A percentile compares a stretch with the other conserved stretches of the same genome.
Conservation (phyloP, 345 rosid species). For the Linum usitatissimum region DNA sequence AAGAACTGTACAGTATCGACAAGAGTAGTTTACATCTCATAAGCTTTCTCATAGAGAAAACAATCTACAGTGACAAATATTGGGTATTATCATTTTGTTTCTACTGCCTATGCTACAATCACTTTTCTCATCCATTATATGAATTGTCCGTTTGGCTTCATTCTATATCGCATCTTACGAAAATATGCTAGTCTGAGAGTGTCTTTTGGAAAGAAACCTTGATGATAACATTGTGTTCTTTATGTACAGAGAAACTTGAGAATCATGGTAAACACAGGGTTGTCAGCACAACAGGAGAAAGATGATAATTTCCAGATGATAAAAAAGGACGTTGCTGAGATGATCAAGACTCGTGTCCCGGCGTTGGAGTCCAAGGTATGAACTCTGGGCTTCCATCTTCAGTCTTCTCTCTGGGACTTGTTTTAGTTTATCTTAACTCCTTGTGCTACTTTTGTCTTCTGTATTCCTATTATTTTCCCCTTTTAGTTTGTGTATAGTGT, state of each 20-base stretch:
- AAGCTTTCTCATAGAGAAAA: neutral
- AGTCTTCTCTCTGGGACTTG: neutral
- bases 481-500: neutral
- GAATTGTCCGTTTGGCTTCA: neutral
- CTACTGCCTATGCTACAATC: no score
- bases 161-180: neutral
- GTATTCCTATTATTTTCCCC: neutral
- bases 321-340: slow-evolving; percentile 73
- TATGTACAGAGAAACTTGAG: slow-evolving; percentile 73
- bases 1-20: neutral
- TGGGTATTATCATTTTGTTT: neutral
- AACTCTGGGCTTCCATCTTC: slow-evolving; percentile 3
- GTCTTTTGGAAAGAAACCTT: neutral
- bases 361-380: slow-evolving; percentile 55
- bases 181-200: neutral
- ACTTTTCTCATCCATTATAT: no score
- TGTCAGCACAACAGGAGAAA: slow-evolving; percentile 72
- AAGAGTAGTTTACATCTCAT: neutral
- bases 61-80: neutral
- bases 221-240: slow-evolving; percentile 9
- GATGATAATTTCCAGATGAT: slow-evolving; percentile 66
- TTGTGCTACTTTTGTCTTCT: neutral
- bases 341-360: slow-evolving; percentile 46
- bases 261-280: slow-evolving; percentile 54
- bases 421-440: neutral